A percentile compares a stretch with the other conserved stretches of the same genome.
Conservation (phyloP, 768 basidiomycete genomes). For the Pleurotus platypus region DNA sequence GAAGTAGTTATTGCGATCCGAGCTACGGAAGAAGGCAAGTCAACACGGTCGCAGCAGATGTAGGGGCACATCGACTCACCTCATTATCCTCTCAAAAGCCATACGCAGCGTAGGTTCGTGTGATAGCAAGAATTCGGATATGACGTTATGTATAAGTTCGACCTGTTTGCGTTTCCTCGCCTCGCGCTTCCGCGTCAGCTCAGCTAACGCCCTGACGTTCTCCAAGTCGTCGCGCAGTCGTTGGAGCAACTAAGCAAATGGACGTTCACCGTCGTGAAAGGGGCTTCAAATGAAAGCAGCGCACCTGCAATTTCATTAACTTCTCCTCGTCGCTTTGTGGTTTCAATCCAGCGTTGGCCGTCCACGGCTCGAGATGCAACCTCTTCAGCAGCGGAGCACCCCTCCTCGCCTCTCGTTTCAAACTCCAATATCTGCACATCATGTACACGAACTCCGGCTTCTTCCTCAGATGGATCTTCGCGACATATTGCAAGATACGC, state of each 20-base stretch:
- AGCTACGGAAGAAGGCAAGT: conserved; percentile 35
- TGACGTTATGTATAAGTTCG: conserved; percentile 61
- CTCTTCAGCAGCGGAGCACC: conserved; percentile 93
- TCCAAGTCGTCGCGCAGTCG: conserved; percentile 76
- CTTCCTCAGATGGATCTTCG: conserved; percentile 66
- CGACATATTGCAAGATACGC: conserved; percentile 72
- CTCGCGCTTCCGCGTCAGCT: conserved; percentile 75
- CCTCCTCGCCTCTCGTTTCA: conserved; percentile 89
- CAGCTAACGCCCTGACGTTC: conserved; percentile 60
- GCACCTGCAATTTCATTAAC: conserved; percentile 74
- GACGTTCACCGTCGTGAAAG: conserved; percentile 2
- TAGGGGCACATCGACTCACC: conserved; percentile 39
- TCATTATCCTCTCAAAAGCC: conserved; percentile 67
- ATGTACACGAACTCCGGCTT: conserved; percentile 72
- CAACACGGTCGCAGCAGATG: neutral
- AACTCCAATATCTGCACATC: conserved; percentile 92
- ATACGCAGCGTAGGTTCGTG: conserved; percentile 56
- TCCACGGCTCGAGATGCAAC: conserved; percentile 97
- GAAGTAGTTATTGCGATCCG: conserved; percentile 75
- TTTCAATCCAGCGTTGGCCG: conserved; percentile 63
- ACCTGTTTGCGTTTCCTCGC: conserved; percentile 70
- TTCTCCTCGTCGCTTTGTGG: conserved; percentile 81
- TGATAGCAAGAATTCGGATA: conserved; percentile 64
- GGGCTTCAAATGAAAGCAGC: conserved; percentile 17
- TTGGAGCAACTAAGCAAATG: conserved; percentile 42